These are phyloP conservation scores for Fraxinus greggii DNA, from an alignment of 305 asterid species.

Conservation along the genomic window DNA sequence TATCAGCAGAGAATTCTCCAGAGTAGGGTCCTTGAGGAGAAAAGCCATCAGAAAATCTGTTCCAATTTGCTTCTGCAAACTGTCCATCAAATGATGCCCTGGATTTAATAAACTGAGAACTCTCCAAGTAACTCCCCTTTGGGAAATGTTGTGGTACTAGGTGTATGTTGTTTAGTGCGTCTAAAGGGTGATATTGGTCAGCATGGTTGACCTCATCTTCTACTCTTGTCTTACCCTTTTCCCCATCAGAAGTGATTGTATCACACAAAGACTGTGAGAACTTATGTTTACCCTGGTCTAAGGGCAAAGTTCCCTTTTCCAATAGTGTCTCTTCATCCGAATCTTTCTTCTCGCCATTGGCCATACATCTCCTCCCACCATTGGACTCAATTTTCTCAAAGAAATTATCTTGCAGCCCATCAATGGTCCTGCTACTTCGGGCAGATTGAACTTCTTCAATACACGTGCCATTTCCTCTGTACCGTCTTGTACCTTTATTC, in stretches of 20 bases:
- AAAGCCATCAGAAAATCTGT: slow-evolving; percentile 44
- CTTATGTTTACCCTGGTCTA: slow-evolving; percentile 33
- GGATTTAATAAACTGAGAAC: slow-evolving; percentile 1
- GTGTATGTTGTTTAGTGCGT: slow-evolving; percentile 38
- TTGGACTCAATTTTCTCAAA: slow-evolving; percentile 34
- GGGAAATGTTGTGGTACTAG: slow-evolving; percentile 33
- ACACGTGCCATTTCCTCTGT: slow-evolving; percentile 41
- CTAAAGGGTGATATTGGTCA: slow-evolving; percentile 33
- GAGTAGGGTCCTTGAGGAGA: slow-evolving; percentile 45
- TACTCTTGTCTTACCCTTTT: slow-evolving; percentile 28
- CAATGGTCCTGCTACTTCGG: slow-evolving; percentile 24
- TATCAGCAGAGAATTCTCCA: slow-evolving; percentile 35
- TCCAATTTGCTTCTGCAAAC: slow-evolving; percentile 33
- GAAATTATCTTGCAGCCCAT: slow-evolving; percentile 36
- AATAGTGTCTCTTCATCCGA: slow-evolving; percentile 28
- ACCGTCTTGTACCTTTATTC: slow-evolving; percentile 15
- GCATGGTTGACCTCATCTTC: slow-evolving; percentile 26
- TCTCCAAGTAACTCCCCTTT: neutral
- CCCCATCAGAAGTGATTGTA: slow-evolving; percentile 28
- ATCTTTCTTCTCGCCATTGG: slow-evolving; percentile 38
- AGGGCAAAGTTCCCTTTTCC: slow-evolving; percentile 33
- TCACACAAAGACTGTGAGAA: slow-evolving; percentile 29
- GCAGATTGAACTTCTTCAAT: slow-evolving; percentile 34
- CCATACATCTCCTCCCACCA: slow-evolving; percentile 27
- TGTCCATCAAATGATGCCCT: slow-evolving; percentile 37